A percentile compares a stretch with the other conserved stretches of the same genome.
These are phyloP conservation scores for Penicillium sp. DNA, from an alignment of 2,329 filamentous ascomycete species.

Conservation along the genomic window DNA sequence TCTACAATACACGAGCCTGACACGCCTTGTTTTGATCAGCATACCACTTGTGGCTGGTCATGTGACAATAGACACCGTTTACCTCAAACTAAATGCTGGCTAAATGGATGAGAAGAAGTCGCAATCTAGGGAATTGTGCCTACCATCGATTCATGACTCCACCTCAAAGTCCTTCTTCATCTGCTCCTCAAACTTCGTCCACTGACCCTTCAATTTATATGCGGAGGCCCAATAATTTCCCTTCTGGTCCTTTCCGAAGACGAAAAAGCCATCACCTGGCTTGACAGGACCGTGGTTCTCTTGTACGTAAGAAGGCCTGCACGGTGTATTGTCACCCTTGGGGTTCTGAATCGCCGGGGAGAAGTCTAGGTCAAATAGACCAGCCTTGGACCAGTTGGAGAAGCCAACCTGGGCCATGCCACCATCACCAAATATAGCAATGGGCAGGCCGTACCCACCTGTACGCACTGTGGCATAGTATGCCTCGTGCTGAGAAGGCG, in stretches of 20 bases:
- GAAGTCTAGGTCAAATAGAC: conserved; percentile 15
- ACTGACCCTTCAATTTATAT: conserved; percentile 17
- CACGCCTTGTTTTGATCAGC: not conserved
- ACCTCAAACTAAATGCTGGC: not conserved
- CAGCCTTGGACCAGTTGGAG: conserved; percentile 15
- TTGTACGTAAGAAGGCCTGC: conserved; percentile 15
- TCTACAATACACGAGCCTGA: not conserved
- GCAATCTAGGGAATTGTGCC: not conserved
- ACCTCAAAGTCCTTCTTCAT: conserved; percentile 12
- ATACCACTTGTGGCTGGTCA: too few relatives aligned
- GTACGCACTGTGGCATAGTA: conserved; percentile 11
- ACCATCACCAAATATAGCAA: conserved; percentile 11
- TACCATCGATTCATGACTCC: not conserved
- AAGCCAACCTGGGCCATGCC: conserved; percentile 15
- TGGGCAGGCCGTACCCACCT: conserved; percentile 8
- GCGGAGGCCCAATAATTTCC: conserved; percentile 19
- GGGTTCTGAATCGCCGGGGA: conserved; percentile 4
- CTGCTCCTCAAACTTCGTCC: conserved; percentile 15
- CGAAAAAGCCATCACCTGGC: conserved; percentile 16
- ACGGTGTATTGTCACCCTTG: not conserved
- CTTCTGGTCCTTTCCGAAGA: conserved; percentile 15
- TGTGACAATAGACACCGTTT: too few relatives aligned
- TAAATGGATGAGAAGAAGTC: not conserved
- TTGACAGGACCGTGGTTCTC: conserved; percentile 18
- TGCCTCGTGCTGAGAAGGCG: conserved; percentile 15